Base-by-base conservation (phyloP, 2,329 filamentous ascomycete species). In the Curvularia verruculosa region DNA sequence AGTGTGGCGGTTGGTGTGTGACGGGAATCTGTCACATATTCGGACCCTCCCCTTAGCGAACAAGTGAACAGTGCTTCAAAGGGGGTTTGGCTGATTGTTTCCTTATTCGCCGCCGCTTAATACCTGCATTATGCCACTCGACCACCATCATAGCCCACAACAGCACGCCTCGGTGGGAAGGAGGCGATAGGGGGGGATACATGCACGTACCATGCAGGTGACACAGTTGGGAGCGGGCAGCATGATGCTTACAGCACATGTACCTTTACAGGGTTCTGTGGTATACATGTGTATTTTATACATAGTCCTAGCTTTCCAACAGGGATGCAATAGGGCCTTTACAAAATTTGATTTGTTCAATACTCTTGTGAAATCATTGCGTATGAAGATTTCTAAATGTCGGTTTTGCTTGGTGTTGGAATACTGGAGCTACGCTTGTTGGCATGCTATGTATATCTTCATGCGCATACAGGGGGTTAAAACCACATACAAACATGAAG, bases 41-140 rank as follows among this genome's bases (percentile, higher is more conserved):
- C 49, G 55, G 58, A 34, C 49, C 19, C 37, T 26, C 47, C 19
- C n/a, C 19, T 49, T 47, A 58, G 58, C 52, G 48, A 56, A 56
- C 58, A 56, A 60, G 54, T 52, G 50, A 49, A 52, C 54, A 28
- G 48, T 50, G 54, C 47, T 24, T 50, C 26, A 31, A 19, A 29
- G 26, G 15, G 29, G 41, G 15, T 15, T 26, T 15, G 15, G 28
- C 18, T 6, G 3, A 2, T 28, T 31, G 28, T 31, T 28, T 18
- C 12, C 26, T 51, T 39, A 54, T 60, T 51, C 50, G 34, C 15
- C 15, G 34, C 34, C 34, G 34, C 34, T 5, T 8, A 36, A 36
- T 18, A 18, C 34, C 34, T 34, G 31, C 31, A 34, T 34, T 4
- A 6, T 34, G 31, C 31, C 31, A n/a, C 6, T 34, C 31, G n/a